phyloP scores from a whole-genome alignment of 2,329 filamentous ascomycete species.

The Polychaeton citri region DNA sequence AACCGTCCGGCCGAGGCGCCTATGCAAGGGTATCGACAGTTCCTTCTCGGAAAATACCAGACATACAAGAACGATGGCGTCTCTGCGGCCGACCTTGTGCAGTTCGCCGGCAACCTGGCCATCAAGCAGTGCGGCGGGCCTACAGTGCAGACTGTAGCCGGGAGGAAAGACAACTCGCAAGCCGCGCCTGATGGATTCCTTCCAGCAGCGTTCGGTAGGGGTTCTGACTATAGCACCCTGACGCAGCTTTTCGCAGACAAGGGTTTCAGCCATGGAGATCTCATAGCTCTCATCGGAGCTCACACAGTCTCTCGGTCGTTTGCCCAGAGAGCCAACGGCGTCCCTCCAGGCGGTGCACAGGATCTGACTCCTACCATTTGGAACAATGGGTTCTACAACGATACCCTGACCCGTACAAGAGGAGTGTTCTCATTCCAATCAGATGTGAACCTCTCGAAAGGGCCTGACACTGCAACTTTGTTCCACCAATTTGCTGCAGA shows the following conservation, averaged over 20 bases:
- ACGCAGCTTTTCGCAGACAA: constrained; percentile 37
- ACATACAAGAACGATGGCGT: constrained; percentile 15
- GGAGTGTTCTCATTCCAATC: constrained; percentile 18
- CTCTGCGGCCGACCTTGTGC: constrained; percentile 42
- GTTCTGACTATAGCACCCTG: constrained; percentile 24
- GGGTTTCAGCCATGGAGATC: constrained; percentile 36
- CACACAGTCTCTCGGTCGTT: constrained; percentile 38
- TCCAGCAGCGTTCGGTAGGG: constrained; percentile 28
- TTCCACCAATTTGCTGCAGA: neutral
- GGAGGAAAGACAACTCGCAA: constrained; percentile 31
- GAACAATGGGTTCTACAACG: constrained; percentile 37
- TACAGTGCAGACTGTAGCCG: constrained; percentile 36
- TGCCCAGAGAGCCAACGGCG: constrained; percentile 13
- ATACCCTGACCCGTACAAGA: constrained; percentile 11
- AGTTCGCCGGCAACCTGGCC: constrained; percentile 34
- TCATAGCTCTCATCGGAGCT: constrained; percentile 42
- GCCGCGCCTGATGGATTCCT: constrained; percentile 33
- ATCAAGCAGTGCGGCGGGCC: constrained; percentile 40
- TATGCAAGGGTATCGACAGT: constrained; percentile 27
- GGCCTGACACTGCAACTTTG: neutral
- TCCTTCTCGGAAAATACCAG: constrained; percentile 28
- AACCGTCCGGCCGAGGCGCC: constrained; percentile 30
- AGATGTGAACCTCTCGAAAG: constrained; percentile 13
- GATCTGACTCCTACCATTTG: constrained; percentile 38
- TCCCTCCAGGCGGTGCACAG: constrained; percentile 25